A percentile compares a stretch with the other conserved stretches of the same genome.
Conservation (phyloP, 2,329 filamentous ascomycete genomes). For the Pseudocercospora macadamiae region DNA sequence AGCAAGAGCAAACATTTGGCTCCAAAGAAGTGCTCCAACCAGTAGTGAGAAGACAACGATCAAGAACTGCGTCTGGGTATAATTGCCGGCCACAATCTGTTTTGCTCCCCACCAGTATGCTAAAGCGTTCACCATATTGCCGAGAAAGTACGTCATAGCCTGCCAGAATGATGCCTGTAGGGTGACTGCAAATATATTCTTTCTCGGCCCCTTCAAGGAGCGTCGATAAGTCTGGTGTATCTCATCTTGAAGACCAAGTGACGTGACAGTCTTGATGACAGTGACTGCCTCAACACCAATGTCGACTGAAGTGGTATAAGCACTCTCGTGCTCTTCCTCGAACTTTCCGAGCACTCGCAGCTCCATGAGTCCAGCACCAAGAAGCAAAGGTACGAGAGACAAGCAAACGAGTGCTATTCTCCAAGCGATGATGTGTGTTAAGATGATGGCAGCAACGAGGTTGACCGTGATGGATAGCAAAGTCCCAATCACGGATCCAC, state of each 20-base stretch:
- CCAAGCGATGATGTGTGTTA: slow-evolving; percentile 74
- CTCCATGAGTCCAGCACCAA: slow-evolving; percentile 71
- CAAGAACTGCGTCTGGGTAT: slow-evolving; percentile 69
- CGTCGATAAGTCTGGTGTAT: slow-evolving; percentile 18
- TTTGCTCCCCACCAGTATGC: slow-evolving; percentile 81
- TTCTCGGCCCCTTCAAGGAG: slow-evolving; percentile 19
- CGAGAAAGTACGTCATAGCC: slow-evolving; percentile 61
- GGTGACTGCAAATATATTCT: slow-evolving; percentile 17
- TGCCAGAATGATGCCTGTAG: slow-evolving; percentile 41
- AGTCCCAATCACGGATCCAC: slow-evolving; percentile 70
- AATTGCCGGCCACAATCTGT: slow-evolving; percentile 67
- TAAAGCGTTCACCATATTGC: slow-evolving; percentile 72
- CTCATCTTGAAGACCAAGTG: slow-evolving; percentile 41
- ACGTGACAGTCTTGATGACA: slow-evolving; percentile 37
- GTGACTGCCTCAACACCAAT: slow-evolving; percentile 48
- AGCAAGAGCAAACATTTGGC: slow-evolving; percentile 73
- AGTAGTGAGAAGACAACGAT: slow-evolving; percentile 73
- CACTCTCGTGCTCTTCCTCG: slow-evolving; percentile 56
- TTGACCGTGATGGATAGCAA: slow-evolving; percentile 69
- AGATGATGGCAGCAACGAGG: slow-evolving; percentile 66
- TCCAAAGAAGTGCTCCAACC: slow-evolving; percentile 72
- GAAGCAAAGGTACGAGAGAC: slow-evolving; percentile 60
- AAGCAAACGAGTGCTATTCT: slow-evolving; percentile 74
- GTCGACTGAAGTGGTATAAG: slow-evolving; percentile 54
- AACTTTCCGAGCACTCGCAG: slow-evolving; percentile 62